Base-by-base conservation (phyloP, 2,329 filamentous ascomycete genomes). In the Microdochium nivale region DNA sequence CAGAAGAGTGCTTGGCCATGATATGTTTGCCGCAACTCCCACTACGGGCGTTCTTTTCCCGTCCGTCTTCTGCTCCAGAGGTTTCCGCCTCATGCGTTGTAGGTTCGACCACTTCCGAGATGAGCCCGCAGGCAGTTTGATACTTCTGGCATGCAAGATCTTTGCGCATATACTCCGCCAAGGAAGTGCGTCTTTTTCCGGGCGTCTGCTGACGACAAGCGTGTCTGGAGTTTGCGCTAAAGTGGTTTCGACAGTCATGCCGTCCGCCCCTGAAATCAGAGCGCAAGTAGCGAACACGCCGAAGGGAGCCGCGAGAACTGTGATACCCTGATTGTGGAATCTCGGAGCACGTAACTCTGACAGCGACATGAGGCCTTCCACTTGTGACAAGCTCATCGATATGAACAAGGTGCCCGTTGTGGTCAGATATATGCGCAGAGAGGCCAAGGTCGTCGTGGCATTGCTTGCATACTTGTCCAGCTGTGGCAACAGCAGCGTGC, bases 1-100 rank as follows among this genome's bases (percentile, higher is more conserved):
- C 56, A 78, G 80, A 1, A 81, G 70, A 19, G 67, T 67, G 2
- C 75, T 70, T 40, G 79, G 80, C 79, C 79, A 83, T 11, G 75
- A 71, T 24, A 81, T 70, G 7, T 68, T 71, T 3, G 71, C 64
- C 2, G 67, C 62, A 2, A 67, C 55, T 10, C 61, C 65, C n/a
- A 61, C 53, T 33, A 65, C 55, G 2, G 71, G 67, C 3, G 68
- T 67, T 43, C 67, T 62, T 54, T 71, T 77, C 4, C 67, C 63
- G 51, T 80, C 72, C 24, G 58, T 55, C 33, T 69, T 72, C 19
- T 65, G 59, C 37, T 78, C 75, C 48, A 67, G 65, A 10, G 67
- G 63, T 54, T 69, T 76, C 23, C 70, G 69, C 24, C 71, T 72
- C 27, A 74, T 66, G 32, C 78, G 70, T 50, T 76, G 70, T 23